Percentiles rank a stretch among this genome's conserved stretches.
phyloP scores from a whole-genome alignment of 768 basidiomycete genomes.

The Scleroderma bovista region DNA sequence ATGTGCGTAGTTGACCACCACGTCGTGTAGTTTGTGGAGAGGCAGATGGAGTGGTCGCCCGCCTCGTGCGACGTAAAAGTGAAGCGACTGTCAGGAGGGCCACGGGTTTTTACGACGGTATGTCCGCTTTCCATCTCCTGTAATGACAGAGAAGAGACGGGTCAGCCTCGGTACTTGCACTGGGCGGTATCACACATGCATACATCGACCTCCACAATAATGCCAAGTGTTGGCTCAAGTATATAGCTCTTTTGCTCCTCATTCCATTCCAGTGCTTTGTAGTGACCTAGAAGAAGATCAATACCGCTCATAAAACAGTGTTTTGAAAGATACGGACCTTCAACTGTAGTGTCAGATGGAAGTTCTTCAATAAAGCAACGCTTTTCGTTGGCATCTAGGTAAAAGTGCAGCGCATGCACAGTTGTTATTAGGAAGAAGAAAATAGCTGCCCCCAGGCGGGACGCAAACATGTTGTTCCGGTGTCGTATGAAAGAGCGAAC shows the following conservation, averaged over 20 bases:
- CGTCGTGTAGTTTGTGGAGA: conserved; percentile 87
- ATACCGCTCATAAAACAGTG: background rate
- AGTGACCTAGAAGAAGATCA: conserved; percentile 59
- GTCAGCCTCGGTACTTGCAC: background rate
- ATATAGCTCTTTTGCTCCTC: conserved; percentile 64
- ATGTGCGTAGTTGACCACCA: conserved; percentile 88
- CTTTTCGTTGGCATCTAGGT: conserved; percentile 89
- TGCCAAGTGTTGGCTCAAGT: conserved; percentile 73
- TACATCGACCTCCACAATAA: conserved; percentile 88
- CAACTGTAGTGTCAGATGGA: conserved; percentile 90
- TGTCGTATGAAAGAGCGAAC: background rate
- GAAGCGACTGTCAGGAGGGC: conserved; percentile 85
- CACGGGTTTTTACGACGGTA: conserved; percentile 81
- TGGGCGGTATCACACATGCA: conserved; percentile 21
- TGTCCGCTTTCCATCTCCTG: conserved; percentile 87
- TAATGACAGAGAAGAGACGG: background rate
- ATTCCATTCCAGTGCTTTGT: conserved; percentile 88
- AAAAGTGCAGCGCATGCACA: conserved; percentile 87
- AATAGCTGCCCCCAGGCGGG: conserved; percentile 10
- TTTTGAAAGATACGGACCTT: conserved; percentile 49
- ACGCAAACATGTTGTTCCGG: conserved; percentile 19
- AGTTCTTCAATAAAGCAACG: conserved; percentile 96
- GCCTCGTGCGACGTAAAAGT: conserved; percentile 97
- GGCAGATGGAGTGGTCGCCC: conserved; percentile 96
- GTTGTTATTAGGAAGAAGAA: conserved; percentile 37